Base-by-base conservation (phyloP, 306 rosid species). In the Citrullus colocynthis region DNA sequence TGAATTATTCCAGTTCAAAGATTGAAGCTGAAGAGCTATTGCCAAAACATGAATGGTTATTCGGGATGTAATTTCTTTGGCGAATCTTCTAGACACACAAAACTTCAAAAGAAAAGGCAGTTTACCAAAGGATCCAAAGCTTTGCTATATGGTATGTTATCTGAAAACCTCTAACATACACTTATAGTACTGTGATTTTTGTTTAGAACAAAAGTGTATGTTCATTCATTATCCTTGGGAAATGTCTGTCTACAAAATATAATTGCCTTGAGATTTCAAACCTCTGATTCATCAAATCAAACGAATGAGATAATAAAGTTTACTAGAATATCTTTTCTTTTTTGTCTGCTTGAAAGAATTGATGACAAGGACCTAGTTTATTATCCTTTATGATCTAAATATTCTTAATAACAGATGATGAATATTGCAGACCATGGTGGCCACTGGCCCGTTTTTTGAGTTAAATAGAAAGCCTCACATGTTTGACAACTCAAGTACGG, bases 11-110 rank as follows among this genome's bases (percentile, higher is more conserved):
- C 65, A 88, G 90, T 84, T 87, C 93, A 49, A 88, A 96, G 86
- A 78, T 93, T n/a, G 96, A 93, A 85, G 93, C 91, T 48, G 97
- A 93, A 88, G 97, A 93, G 86, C 69, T 90, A 78, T 82, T 90
- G 85, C 96, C 96, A 16, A n/a, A 85, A 87, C 72, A 78, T 88
- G 11, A 80, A 83, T 62, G 85, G 93, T 54, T 94, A 88, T 81
- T 76, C 81, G 8, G 86, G 80, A 20, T 61, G 80, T 61, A 83
- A 80, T 79, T 87, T 83, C 86, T 89, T 83, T 70, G 91, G 84
- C 83, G 57, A 76, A 87, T 52, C 77, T 17, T 74, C 48, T 4
- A 6, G 6, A 48, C 58, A 9, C 62, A 44, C 10, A 8, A 44
- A 44, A 44, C 55, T 67, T 51, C 62, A 10, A 49, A 49, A 49